Percentiles rank a stretch among this genome's conserved stretches.
These are phyloP conservation scores for Hansfordia pulvinata DNA, from an alignment of 2,329 filamentous ascomycete species.

Conservation along the genomic window DNA sequence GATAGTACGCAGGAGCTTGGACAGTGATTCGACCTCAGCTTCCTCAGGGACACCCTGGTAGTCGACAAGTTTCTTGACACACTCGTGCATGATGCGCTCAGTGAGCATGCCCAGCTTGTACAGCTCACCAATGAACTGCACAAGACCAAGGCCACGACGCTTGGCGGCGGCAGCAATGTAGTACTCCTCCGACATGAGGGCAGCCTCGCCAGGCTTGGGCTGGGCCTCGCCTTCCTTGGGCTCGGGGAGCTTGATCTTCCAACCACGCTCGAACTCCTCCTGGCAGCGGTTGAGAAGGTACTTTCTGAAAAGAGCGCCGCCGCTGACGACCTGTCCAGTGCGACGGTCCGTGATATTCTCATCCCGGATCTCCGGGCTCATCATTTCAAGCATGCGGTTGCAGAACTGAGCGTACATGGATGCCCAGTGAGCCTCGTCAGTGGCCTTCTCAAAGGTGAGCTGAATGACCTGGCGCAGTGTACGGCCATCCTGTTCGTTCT, in stretches of 20 bases:
- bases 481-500: constrained; percentile 86
- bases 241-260: constrained; percentile 78
- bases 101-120: constrained; percentile 99
- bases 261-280: constrained; percentile 96
- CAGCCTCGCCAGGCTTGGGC: constrained; percentile 54
- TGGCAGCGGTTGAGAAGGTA: constrained; percentile 97
- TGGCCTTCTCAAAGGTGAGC: constrained; percentile 97
- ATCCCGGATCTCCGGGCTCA: constrained; percentile 90
- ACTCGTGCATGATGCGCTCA: constrained; percentile 98
- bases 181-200: constrained; percentile 89
- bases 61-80: constrained; percentile 92
- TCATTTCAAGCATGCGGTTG: constrained; percentile 89
- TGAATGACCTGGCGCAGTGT: constrained; percentile 96
- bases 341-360: constrained; percentile 88
- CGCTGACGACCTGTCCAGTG: constrained; percentile 76
- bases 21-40: constrained; percentile 90
- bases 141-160: constrained; percentile 89
- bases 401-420: constrained; percentile 99
- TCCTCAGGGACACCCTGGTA: constrained; percentile 90
- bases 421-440: constrained; percentile 96
- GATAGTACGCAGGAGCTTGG: constrained; percentile 83
- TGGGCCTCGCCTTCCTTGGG: constrained; percentile 50
- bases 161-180: constrained; percentile 89
- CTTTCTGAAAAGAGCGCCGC: constrained; percentile 92
- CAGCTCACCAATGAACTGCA: constrained; percentile 97